Conservation (phyloP, 768 basidiomycete genomes). For the Pulveroboletus sp. region DNA sequence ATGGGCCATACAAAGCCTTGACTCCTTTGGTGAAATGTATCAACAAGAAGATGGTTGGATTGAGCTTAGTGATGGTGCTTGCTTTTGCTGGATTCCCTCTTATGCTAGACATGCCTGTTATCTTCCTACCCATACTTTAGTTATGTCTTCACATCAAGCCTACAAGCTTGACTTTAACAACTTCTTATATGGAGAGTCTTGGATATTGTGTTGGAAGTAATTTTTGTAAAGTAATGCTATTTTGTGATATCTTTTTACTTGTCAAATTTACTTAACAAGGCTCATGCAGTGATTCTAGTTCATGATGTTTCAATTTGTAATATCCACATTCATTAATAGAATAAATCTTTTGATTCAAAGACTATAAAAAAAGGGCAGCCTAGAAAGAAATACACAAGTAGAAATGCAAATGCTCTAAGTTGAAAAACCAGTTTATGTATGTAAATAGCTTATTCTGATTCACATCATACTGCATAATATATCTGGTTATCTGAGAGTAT, state of each 20-base stretch:
- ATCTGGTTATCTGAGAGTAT: no score
- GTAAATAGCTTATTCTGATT: no score
- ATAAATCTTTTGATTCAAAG: no score
- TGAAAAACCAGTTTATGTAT: no score
- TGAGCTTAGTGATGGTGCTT: slow-evolving; percentile 4
- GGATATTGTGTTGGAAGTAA: slow-evolving; percentile 16
- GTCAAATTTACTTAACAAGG: neutral
- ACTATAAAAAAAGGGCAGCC: no score
- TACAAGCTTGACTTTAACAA: slow-evolving; percentile 11
- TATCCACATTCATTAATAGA: neutral
- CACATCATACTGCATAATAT: no score
- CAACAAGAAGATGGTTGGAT: slow-evolving; percentile 16
- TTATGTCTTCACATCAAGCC: slow-evolving; percentile 7
- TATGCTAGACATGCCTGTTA: slow-evolving; percentile 15
- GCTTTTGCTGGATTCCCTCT: slow-evolving; percentile 18
- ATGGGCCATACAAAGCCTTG: slow-evolving; percentile 1
- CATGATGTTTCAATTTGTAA: neutral
- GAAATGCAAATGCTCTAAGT: no score
- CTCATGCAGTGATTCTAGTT: neutral
- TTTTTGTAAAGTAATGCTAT: no score
- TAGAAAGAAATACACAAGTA: no score
- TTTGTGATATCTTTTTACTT: neutral
- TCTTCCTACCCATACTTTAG: slow-evolving; percentile 13
- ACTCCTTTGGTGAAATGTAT: neutral
- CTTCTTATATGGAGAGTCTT: slow-evolving; percentile 18